Percentiles rank a stretch among this genome's conserved stretches.
Evolutionary conservation across 2,329 filamentous ascomycete genomes (phyloP).

Genomic region (Clarireedia paspali): DNA sequence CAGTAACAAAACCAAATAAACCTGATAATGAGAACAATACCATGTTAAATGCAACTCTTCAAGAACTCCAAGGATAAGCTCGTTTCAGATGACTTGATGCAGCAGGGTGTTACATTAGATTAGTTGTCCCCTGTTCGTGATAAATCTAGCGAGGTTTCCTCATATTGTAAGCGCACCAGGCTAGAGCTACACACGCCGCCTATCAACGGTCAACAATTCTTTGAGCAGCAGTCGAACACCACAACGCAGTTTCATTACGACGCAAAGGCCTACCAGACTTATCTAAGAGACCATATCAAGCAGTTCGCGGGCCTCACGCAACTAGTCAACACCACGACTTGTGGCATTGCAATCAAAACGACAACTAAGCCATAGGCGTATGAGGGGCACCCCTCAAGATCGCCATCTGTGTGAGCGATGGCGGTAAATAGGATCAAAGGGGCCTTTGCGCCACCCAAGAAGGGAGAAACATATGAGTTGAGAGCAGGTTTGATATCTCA

Average conservation of each 20-base stretch:
- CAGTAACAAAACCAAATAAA: not conserved
- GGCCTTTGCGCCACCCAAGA: slow-evolving; percentile 85
- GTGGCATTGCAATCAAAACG: slow-evolving; percentile 16
- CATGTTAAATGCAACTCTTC: slow-evolving; percentile 13
- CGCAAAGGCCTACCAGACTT: not conserved
- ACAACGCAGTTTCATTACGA: not conserved
- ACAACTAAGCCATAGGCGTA: slow-evolving; percentile 23
- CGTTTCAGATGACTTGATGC: slow-evolving; percentile 18
- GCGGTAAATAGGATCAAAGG: slow-evolving; percentile 94
- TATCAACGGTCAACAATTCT: slow-evolving; percentile 6
- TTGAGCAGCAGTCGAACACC: slow-evolving; percentile 7
- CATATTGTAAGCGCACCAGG: slow-evolving; percentile 3
- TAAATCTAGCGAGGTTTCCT: slow-evolving; percentile 9
- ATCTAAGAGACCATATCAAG: not conserved
- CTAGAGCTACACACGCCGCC: slow-evolving; percentile 5
- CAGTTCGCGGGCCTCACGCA: not conserved
- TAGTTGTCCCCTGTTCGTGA: slow-evolving; percentile 2
- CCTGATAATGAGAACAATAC: slow-evolving; percentile 12
- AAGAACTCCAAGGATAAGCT: not conserved
- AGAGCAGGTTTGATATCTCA: slow-evolving; percentile 93
- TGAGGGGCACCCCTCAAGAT: slow-evolving; percentile 31
- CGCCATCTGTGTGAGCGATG: slow-evolving; percentile 48
- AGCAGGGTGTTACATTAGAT: slow-evolving; percentile 14
- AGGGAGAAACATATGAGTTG: slow-evolving; percentile 97
- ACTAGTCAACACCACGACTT: slow-evolving; percentile 12